phyloP scores from a whole-genome alignment of 257 asterid genomes.

The Coffea canephora region DNA sequence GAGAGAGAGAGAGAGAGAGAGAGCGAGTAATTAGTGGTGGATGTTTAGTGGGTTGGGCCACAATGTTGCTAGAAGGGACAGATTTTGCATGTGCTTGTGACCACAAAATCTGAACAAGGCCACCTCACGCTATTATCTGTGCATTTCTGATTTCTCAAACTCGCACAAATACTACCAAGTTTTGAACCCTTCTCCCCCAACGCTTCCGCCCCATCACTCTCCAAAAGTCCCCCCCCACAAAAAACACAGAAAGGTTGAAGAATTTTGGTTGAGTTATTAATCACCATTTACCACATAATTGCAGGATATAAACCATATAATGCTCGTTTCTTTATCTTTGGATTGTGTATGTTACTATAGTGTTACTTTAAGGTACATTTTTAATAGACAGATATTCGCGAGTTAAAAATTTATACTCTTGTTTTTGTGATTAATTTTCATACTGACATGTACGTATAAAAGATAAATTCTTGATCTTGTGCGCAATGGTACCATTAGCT shows the following conservation, averaged over 20 bases:
- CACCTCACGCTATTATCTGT: neutral
- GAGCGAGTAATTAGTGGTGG: slow-evolving; percentile 1
- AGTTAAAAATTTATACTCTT: no score
- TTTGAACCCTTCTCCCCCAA: slow-evolving; percentile 7
- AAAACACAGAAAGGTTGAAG: slow-evolving; percentile 12
- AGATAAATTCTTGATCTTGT: no score
- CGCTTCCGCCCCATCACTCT: neutral
- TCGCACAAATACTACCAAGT: neutral
- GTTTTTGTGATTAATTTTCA: no score
- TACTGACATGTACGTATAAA: no score
- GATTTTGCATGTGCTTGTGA: neutral
- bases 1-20: no score
- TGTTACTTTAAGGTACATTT: no score
- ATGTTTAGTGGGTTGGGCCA: neutral
- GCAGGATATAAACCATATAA: no score
- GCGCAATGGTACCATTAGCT: no score
- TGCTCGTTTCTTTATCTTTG: no score
- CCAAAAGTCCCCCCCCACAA: neutral
- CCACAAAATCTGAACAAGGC: slow-evolving; percentile 2
- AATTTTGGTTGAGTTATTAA: neutral
- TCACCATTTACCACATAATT: no score
- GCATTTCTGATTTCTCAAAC: neutral
- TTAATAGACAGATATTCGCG: no score
- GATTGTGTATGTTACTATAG: no score
- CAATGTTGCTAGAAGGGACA: neutral